These are phyloP conservation scores for Sporothrix sp. DNA, from an alignment of 2,329 filamentous ascomycete genomes.

Conservation along the genomic window DNA sequence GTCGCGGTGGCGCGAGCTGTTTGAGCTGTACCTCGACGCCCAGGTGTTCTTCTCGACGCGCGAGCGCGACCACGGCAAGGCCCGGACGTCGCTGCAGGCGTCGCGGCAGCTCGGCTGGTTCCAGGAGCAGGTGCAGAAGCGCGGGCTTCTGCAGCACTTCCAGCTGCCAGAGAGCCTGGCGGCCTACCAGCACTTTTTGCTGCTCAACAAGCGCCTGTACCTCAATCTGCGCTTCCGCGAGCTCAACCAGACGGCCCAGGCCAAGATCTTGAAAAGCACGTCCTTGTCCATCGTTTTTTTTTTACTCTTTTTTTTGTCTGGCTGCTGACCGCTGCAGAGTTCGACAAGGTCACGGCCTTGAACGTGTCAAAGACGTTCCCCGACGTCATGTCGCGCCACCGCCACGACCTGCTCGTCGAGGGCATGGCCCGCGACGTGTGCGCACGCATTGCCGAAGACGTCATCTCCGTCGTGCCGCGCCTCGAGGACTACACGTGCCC, in stretches of 20 bases:
- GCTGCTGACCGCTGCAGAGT: constrained; percentile 44
- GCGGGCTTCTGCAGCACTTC: constrained; percentile 50
- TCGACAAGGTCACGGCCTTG: constrained; percentile 74
- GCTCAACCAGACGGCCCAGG: constrained; percentile 66
- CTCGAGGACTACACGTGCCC: constrained; percentile 79
- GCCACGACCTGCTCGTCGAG: constrained; percentile 52
- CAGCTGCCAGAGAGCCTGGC: constrained; percentile 54
- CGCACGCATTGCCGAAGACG: constrained; percentile 59
- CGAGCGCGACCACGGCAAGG: constrained; percentile 56
- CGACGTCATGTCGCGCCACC: constrained; percentile 40
- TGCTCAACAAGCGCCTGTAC: constrained; percentile 66
- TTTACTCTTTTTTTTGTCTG: neutral
- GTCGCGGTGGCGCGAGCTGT: constrained; percentile 68
- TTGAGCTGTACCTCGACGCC: constrained; percentile 70
- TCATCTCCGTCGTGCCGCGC: constrained; percentile 67
- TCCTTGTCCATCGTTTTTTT: constrained; percentile 8
- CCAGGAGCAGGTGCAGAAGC: constrained; percentile 53
- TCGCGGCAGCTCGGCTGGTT: constrained; percentile 62
- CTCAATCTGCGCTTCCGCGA: constrained; percentile 75
- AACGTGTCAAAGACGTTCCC: constrained; percentile 57
- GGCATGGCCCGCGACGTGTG: constrained; percentile 67
- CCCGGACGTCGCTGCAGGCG: constrained; percentile 55
- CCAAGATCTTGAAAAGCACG: constrained; percentile 77
- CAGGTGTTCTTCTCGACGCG: constrained; percentile 73
- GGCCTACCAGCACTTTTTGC: constrained; percentile 59